Base-by-base conservation (phyloP, 441 rosid genomes). In the Corymbia calophylla region DNA sequence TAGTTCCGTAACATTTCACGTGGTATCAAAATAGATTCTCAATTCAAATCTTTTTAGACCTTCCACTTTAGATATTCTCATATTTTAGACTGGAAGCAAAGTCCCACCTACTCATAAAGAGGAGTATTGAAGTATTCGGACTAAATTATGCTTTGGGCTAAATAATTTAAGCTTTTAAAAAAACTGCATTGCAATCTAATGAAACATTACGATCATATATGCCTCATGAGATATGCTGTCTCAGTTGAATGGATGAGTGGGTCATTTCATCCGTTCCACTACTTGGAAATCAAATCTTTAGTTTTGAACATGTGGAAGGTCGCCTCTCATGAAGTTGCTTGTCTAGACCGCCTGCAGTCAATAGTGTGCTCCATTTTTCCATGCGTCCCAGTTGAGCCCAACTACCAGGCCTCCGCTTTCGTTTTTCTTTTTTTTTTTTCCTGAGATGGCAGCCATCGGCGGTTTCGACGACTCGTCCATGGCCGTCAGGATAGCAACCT, bases 11-110 rank as follows among this genome's bases (percentile, higher is more conserved):
- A 53, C 21, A 17, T 53, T 17, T 17, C 8, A 53, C 8, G 6
- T 17, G 1, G 3, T 17, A 53, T 53, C 21, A 53, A 54, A 54
- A 4, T 0, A 1, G 0, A 55, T 19, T 19, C 25, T 3, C 1
- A 55, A 0, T 19, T 55, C 10, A 17, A 55, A 55, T 25, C 0
- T 55, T 19, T 55, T 19, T 9, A 19, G 7, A 19, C 4, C 9
- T 55, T 9, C 0, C 8, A 1, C 4, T 0, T 55, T 55, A 7
- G 19, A 19, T 19, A 19, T 55, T 55, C 58, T 55, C 25, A 55
- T 19, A 55, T 55, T 2, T 18, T 55, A 55, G 58, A 3, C 10
- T 55, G 6, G 4, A 0, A 55, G 10, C 1, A 18, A 55, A 62
- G 2, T 29, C 32, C 1, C 2, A 4, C 66, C 62, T 55, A 56